Conservation (phyloP, 768 basidiomycete genomes). For the Tulasnella sp. region DNA sequence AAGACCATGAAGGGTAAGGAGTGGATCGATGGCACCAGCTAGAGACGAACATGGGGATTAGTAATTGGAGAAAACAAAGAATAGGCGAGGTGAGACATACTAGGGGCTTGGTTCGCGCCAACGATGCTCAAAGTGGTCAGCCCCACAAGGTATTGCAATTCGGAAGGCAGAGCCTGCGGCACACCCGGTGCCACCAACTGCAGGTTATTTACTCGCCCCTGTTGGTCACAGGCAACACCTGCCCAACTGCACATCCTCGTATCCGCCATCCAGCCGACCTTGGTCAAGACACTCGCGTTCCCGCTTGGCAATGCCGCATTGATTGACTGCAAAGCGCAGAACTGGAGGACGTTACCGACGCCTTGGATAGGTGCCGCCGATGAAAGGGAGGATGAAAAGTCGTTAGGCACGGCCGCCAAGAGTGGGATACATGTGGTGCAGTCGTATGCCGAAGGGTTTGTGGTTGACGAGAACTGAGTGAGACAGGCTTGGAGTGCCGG, state of each 20-base stretch:
- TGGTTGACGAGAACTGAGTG: slow-evolving; percentile 38
- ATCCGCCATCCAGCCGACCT: slow-evolving; percentile 38
- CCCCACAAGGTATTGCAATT: slow-evolving; percentile 33
- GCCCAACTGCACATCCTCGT: slow-evolving; percentile 38
- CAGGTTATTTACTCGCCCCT: slow-evolving; percentile 35
- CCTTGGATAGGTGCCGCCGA: slow-evolving; percentile 28
- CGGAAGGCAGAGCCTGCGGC: slow-evolving; percentile 35
- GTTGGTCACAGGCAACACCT: slow-evolving; percentile 36
- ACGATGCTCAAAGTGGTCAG: slow-evolving; percentile 33
- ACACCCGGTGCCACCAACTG: slow-evolving; percentile 38
- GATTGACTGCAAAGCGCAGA: slow-evolving; percentile 38
- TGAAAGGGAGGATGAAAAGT: slow-evolving; percentile 18
- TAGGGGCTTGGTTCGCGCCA: slow-evolving; percentile 35
- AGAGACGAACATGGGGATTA: slow-evolving; percentile 26
- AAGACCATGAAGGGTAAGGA: slow-evolving; percentile 11
- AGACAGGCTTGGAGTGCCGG: slow-evolving; percentile 36
- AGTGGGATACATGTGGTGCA: slow-evolving; percentile 37
- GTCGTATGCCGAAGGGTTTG: slow-evolving; percentile 35
- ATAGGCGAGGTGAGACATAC: slow-evolving; percentile 24
- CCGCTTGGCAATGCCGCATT: slow-evolving; percentile 32
- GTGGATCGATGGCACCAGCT: background rate
- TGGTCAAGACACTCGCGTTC: slow-evolving; percentile 31
- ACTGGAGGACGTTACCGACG: slow-evolving; percentile 36
- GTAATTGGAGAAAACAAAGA: slow-evolving; percentile 24
- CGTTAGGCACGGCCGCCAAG: slow-evolving; percentile 31